Evolutionary conservation across 305 asterid genomes (phyloP).

Genomic region (Coffea humblotiana): DNA sequence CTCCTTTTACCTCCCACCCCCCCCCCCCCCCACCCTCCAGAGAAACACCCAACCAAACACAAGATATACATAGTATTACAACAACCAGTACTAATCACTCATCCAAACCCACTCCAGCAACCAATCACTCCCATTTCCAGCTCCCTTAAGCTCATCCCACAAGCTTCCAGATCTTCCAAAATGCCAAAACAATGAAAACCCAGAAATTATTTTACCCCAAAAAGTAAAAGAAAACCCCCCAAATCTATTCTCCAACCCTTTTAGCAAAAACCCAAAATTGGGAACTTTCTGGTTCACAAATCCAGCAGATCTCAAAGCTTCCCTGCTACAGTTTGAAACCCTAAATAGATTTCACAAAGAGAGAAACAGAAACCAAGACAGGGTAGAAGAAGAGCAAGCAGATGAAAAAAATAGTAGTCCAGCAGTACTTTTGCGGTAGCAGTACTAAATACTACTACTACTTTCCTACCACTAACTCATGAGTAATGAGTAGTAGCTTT

Average conservation of each 20-base stretch:
- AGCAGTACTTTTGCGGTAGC: no score
- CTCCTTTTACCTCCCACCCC: constrained; percentile 26
- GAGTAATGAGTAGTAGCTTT: constrained; percentile 51
- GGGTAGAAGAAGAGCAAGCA: background rate
- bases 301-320: constrained; percentile 59
- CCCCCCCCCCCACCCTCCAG: constrained; percentile 41
- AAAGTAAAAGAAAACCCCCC: constrained; percentile 6
- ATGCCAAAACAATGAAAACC: constrained; percentile 6
- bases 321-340: constrained; percentile 33
- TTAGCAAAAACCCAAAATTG: background rate
- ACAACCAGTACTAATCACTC: constrained; percentile 26
- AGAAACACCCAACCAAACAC: constrained; percentile 29
- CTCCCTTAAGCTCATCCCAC: constrained; percentile 18
- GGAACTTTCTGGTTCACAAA: constrained; percentile 6
- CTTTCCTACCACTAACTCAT: background rate
- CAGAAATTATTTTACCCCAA: background rate
- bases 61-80: constrained; percentile 9
- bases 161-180: constrained; percentile 34
- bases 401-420: background rate
- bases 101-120: constrained; percentile 49
- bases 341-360: constrained; percentile 31
- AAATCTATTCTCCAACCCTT: background rate
- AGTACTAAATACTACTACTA: no score
- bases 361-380: constrained; percentile 22
- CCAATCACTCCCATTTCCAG: constrained; percentile 37